Evolutionary conservation across 495 filamentous ascomycete genomes (phyloP), one percentile per base, ranked within the genome.

Genomic region (Ramalina intermedia): DNA sequence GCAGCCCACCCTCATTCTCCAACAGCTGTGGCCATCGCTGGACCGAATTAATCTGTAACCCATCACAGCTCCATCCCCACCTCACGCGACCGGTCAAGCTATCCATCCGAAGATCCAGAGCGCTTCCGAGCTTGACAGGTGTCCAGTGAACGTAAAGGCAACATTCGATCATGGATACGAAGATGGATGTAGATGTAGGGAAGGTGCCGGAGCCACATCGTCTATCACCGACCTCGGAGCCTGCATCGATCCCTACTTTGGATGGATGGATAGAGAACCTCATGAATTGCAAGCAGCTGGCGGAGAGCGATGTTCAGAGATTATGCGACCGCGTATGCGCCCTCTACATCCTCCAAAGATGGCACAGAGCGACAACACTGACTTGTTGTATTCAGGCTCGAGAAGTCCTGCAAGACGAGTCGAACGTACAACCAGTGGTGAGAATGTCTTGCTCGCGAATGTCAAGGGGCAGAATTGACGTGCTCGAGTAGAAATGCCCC

Each of bases 251-350:
- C 69, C 82, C 87, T 35, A 93, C 88, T 35, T 70, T 96, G 37
- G 91, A 98, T 66, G 87, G 90, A 55, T 98, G 91, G 91, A 98
- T 98, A 63, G 89, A 94, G 72, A 91, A 76, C 68, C 71, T 98
- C 69, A 98, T 98, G 91, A 82, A 69, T 63, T 98, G 91, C 81
- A 98, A 98, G 68, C 93, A 96, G 73, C 74, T 98, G 66, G 78
- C 84, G 47, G 91, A 98, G 73, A 73, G 76, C 26, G 93, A 98
- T 66, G 91, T 98, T 51, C 88, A 94, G 67, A 81, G 87, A 60
- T 76, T 98, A 61, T 98, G 91, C 72, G 91, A 96, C 65, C 90
- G 94, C 79, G 89, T 96, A 70, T 62, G 82, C 73, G 37, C 43
- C 37, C 37, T 6, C 17, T 9, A n/a, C 5, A 7, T 13, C n/a